These are phyloP conservation scores for Rhazya stricta DNA, from an alignment of 257 asterid genomes.

Conservation along the genomic window DNA sequence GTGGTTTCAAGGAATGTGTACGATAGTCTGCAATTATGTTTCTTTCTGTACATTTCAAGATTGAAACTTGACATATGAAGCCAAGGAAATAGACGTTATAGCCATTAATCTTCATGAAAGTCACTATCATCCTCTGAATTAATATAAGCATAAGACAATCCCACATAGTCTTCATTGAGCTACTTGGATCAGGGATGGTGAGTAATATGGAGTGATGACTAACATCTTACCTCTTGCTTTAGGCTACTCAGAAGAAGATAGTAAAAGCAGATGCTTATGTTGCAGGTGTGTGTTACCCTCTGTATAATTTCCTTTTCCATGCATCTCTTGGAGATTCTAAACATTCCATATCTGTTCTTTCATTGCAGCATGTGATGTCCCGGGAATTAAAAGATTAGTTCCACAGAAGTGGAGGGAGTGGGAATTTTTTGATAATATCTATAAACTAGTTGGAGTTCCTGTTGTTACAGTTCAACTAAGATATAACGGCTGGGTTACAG, in stretches of 20 bases:
- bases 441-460: constrained; percentile 91
- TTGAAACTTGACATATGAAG: constrained; percentile 1
- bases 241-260: constrained; percentile 92
- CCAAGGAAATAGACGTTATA: not conserved
- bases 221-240: constrained; percentile 23
- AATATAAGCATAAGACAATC: too few species aligned
- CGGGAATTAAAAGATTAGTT: constrained; percentile 86
- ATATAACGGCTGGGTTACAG: constrained; percentile 98
- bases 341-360: constrained; percentile 10
- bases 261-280: constrained; percentile 94
- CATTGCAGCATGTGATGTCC: constrained; percentile 93
- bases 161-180: too few species aligned
- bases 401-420: constrained; percentile 86
- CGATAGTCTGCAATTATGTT: not conserved
- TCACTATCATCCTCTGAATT: too few species aligned
- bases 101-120: too few species aligned
- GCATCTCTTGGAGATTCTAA: constrained; percentile 13
- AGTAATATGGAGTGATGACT: not conserved
- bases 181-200: too few species aligned
- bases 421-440: constrained; percentile 82
- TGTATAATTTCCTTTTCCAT: constrained; percentile 5
- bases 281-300: constrained; percentile 30
- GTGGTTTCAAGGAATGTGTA: not conserved
- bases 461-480: constrained; percentile 95
- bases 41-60: not conserved